Conservation (phyloP, 2,329 filamentous ascomycete species). For the Pyrenochaeta sp. region DNA sequence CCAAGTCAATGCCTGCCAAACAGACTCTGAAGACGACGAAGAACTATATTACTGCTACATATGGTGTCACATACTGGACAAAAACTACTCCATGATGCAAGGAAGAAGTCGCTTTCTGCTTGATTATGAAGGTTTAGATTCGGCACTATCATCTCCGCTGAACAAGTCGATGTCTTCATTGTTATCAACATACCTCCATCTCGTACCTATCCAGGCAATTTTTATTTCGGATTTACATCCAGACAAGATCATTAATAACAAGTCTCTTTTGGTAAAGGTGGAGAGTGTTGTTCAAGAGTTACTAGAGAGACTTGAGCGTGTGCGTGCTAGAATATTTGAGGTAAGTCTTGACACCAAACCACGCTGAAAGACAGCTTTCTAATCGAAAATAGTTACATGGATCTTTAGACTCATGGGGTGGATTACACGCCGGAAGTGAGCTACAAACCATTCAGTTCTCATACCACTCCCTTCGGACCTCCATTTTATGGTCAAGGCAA, state of each 20-base stretch:
- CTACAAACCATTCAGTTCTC: conserved; percentile 28
- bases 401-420: conserved; percentile 20
- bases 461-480: conserved; percentile 28
- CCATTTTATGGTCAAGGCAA: conserved; percentile 26
- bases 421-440: conserved; percentile 20
- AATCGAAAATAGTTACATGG: conserved; percentile 13
- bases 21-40: conserved; percentile 17
- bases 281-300: conserved; percentile 21
- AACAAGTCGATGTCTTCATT: conserved; percentile 16
- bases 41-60: conserved; percentile 27
- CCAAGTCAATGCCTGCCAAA: conserved; percentile 13
- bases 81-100: conserved; percentile 31
- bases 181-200: conserved; percentile 23
- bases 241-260: conserved; percentile 19
- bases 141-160: conserved; percentile 16
- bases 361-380: neutral
- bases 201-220: conserved; percentile 24
- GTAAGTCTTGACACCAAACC: conserved; percentile 1
- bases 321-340: conserved; percentile 18
- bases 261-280: conserved; percentile 10
- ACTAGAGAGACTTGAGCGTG: conserved; percentile 14
- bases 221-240: conserved; percentile 23
- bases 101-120: conserved; percentile 24
- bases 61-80: conserved; percentile 34
- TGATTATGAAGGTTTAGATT: conserved; percentile 20